Evolutionary conservation across 106 monocot species (phyloP).

Genomic region (Dioscorea alata): DNA sequence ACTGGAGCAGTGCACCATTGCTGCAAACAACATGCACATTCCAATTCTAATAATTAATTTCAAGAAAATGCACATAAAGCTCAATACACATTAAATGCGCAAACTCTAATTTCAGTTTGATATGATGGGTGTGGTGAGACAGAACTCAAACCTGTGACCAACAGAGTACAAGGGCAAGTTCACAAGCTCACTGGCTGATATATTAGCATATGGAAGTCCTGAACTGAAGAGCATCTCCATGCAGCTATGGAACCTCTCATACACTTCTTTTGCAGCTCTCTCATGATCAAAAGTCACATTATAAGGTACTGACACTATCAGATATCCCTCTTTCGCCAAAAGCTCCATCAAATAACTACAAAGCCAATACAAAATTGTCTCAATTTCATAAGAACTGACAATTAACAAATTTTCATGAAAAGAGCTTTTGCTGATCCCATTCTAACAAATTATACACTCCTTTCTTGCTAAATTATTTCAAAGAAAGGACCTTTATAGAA

Average conservation of each 20-base stretch:
- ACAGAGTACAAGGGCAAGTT: slow-evolving; percentile 79
- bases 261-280: slow-evolving; percentile 55
- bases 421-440: no score
- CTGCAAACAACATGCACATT: slow-evolving; percentile 27
- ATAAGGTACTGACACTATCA: slow-evolving; percentile 84
- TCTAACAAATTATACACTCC: no score
- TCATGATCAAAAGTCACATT: slow-evolving; percentile 88
- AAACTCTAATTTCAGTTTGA: no score
- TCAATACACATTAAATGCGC: no score
- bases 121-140: no score
- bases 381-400: no score
- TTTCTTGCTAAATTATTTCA: no score
- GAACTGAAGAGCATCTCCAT: slow-evolving; percentile 30
- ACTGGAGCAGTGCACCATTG: slow-evolving; percentile 91
- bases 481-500: no score
- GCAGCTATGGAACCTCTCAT: slow-evolving; percentile 67
- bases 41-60: background rate
- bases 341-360: slow-evolving; percentile 74
- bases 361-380: background rate
- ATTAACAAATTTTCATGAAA: no score
- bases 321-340: slow-evolving; percentile 73
- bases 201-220: slow-evolving; percentile 44
- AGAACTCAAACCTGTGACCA: slow-evolving; percentile 59
- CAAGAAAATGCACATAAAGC: no score
- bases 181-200: slow-evolving; percentile 33